Conservation (phyloP, 2,329 filamentous ascomycete genomes). For the Pezicula rhizophila region DNA sequence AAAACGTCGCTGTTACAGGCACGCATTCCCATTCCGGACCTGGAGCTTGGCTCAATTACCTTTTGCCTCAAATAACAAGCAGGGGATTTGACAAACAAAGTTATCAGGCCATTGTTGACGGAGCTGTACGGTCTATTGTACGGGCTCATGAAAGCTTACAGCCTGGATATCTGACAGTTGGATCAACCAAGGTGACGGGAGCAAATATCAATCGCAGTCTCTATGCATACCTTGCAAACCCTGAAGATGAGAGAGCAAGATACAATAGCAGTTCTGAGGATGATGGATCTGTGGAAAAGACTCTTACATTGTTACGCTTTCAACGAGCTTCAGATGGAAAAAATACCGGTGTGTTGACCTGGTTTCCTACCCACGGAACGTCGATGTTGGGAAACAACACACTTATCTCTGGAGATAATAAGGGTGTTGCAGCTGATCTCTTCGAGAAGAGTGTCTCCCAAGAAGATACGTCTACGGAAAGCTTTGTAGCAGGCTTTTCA, state of each 20-base stretch:
- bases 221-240: slow-evolving; percentile 83
- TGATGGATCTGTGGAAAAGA: slow-evolving; percentile 60
- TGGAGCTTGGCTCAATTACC: slow-evolving; percentile 89
- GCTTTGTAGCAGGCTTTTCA: slow-evolving; percentile 86
- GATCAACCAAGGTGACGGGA: slow-evolving; percentile 61
- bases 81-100: slow-evolving; percentile 82
- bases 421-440: slow-evolving; percentile 82
- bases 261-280: slow-evolving; percentile 54
- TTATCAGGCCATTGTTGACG: slow-evolving; percentile 83
- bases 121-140: slow-evolving; percentile 73
- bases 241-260: slow-evolving; percentile 62
- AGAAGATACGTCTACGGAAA: slow-evolving; percentile 50
- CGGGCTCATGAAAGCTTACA: slow-evolving; percentile 67
- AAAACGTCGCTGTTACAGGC: slow-evolving; percentile 84
- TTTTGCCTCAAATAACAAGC: slow-evolving; percentile 85
- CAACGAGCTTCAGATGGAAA: slow-evolving; percentile 67
- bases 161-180: slow-evolving; percentile 63
- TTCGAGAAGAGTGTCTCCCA: slow-evolving; percentile 64
- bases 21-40: slow-evolving; percentile 92
- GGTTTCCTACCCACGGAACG: slow-evolving; percentile 90
- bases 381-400: slow-evolving; percentile 91
- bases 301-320: slow-evolving; percentile 75
- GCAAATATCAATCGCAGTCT: slow-evolving; percentile 87
- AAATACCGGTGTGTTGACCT: slow-evolving; percentile 75
- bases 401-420: slow-evolving; percentile 88